Evolutionary conservation across 148 eudicot species (phyloP).

Genomic region (Silene uniflora): DNA sequence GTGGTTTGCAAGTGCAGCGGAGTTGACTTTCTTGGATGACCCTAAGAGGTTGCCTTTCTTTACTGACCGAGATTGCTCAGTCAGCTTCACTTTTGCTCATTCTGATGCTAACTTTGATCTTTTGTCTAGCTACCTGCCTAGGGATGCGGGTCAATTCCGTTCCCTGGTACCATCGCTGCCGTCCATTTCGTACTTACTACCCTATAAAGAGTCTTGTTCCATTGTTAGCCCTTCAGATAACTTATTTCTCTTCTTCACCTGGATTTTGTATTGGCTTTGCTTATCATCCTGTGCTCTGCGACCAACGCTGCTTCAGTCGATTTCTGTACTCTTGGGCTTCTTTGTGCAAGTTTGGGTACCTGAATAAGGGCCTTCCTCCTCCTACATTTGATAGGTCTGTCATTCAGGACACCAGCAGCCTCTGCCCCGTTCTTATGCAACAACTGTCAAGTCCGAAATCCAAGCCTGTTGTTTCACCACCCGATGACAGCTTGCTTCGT

Average conservation of each 20-base stretch:
- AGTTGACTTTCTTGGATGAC: conserved; percentile 17
- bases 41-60: conserved; percentile 16
- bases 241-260: conserved; percentile 29
- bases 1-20: too few relatives aligned
- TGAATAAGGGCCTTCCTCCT: neutral
- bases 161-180: conserved; percentile 35
- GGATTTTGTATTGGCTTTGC: conserved; percentile 51
- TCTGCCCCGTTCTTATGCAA: conserved; percentile 22
- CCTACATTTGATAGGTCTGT: conserved; percentile 35
- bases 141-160: conserved; percentile 25
- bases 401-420: conserved; percentile 32
- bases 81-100: conserved; percentile 36
- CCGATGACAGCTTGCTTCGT: conserved; percentile 18
- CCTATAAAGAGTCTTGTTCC: neutral
- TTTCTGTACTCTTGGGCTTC: conserved; percentile 51
- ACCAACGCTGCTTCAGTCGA: conserved; percentile 40
- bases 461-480: neutral
- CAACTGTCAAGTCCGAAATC: conserved; percentile 14
- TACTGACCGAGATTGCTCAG: conserved; percentile 16
- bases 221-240: conserved; percentile 47
- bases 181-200: neutral
- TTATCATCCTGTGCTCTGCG: conserved; percentile 37
- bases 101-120: conserved; percentile 24
- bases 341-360: conserved; percentile 12
- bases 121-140: conserved; percentile 27